Percentiles rank a stretch among this genome's conserved stretches.
These are phyloP conservation scores for Eucalyptus erythrocorys DNA, from an alignment of 345 rosid genomes.

Conservation along the genomic window DNA sequence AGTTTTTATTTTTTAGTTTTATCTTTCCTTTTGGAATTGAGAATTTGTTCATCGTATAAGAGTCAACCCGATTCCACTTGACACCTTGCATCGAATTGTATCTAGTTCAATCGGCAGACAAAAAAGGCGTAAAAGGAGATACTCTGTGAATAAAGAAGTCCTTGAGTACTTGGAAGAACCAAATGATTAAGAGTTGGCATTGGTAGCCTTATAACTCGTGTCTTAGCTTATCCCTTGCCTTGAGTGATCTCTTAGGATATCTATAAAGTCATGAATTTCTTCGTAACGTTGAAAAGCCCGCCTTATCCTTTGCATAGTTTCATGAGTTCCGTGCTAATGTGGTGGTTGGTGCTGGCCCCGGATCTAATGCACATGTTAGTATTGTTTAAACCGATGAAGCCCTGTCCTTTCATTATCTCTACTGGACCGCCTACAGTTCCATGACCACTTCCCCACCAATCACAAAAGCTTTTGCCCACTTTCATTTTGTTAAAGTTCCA, in stretches of 20 bases:
- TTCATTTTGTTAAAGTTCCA: neutral
- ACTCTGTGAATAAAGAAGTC: neutral
- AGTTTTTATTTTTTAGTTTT: neutral
- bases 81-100: neutral
- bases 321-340: neutral
- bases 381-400: neutral
- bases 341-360: neutral
- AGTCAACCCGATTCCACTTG: neutral
- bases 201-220: neutral
- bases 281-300: neutral
- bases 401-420: neutral
- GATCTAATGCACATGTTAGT: neutral
- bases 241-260: neutral
- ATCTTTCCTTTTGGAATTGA: neutral
- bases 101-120: neutral
- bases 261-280: neutral
- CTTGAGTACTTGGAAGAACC: neutral
- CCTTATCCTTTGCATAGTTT: neutral
- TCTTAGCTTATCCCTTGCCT: neutral
- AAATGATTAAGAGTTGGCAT: neutral
- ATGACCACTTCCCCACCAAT: neutral
- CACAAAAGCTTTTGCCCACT: neutral
- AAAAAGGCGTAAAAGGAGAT: neutral
- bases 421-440: neutral
- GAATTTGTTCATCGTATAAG: neutral